Conservation (phyloP, 164 flowering plant species). For the Tetrastigma voinierianum region DNA sequence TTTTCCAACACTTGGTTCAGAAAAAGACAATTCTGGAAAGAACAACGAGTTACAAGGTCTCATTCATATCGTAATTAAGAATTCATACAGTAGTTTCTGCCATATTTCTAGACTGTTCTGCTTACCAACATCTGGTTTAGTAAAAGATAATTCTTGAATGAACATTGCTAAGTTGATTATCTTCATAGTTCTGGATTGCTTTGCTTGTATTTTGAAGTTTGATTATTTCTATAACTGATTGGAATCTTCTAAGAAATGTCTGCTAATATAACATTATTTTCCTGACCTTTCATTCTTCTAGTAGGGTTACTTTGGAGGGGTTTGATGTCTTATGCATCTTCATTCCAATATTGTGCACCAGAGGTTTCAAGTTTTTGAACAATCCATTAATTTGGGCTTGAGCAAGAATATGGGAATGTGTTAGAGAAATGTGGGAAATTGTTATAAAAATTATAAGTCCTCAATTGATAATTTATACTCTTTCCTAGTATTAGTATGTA, state of each 20-base stretch:
- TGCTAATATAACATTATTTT: background rate
- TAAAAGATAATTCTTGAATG: too few species aligned
- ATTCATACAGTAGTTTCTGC: background rate
- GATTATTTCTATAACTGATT: background rate
- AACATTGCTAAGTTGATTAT: too few species aligned
- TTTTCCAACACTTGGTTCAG: conserved; percentile 93
- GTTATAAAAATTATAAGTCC: background rate
- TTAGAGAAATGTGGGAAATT: background rate
- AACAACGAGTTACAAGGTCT: conserved; percentile 45
- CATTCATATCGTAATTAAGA: background rate
- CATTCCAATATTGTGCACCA: background rate
- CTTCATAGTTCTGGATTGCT: too few species aligned
- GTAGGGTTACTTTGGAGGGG: background rate
- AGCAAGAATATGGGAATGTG: background rate
- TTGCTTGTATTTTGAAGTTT: background rate
- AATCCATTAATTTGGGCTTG: background rate
- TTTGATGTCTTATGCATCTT: background rate
- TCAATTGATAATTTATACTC: background rate
- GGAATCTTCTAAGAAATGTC: background rate
- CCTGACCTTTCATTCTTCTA: background rate
- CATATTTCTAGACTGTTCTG: conserved; percentile 1
- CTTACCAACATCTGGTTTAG: background rate
- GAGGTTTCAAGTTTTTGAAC: background rate
- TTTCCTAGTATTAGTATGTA: background rate
- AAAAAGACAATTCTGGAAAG: conserved; percentile 48